These are phyloP conservation scores for Phytophthora parvispora DNA, from an alignment of 352 stramenopile species.

Conservation along the genomic window DNA sequence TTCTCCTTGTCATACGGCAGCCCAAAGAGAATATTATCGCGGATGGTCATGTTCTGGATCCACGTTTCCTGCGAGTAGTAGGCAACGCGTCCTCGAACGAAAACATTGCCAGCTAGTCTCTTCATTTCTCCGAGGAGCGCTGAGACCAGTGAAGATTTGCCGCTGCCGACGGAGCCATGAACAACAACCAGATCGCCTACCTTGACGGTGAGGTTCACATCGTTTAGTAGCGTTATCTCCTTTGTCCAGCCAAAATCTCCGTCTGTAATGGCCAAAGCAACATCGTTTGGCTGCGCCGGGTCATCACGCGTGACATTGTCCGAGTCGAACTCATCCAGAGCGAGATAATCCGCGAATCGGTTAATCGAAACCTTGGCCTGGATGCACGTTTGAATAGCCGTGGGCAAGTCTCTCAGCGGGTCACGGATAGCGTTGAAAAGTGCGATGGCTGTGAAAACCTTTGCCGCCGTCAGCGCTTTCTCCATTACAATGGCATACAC, in stretches of 20 bases:
- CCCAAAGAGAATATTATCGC: slow-evolving; percentile 97
- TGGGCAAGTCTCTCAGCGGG: slow-evolving; percentile 46
- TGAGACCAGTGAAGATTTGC: slow-evolving; percentile 68
- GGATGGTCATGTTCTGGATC: slow-evolving; percentile 96
- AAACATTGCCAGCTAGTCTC: slow-evolving; percentile 43
- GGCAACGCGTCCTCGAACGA: slow-evolving; percentile 49
- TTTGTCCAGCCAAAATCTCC: slow-evolving; percentile 47
- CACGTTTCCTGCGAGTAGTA: slow-evolving; percentile 92
- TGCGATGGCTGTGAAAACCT: slow-evolving; percentile 61
- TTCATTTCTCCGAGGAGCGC: slow-evolving; percentile 90
- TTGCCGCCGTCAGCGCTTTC: slow-evolving; percentile 52
- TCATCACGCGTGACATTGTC: slow-evolving; percentile 28
- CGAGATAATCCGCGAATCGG: slow-evolving; percentile 51
- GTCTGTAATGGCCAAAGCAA: slow-evolving; percentile 35
- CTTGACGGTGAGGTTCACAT: slow-evolving; percentile 52
- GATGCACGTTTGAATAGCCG: slow-evolving; percentile 44
- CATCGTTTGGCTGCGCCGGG: slow-evolving; percentile 8
- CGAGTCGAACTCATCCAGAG: slow-evolving; percentile 29
- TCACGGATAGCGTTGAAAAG: slow-evolving; percentile 62
- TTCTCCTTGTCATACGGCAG: slow-evolving; percentile 50
- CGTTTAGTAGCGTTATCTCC: slow-evolving; percentile 29
- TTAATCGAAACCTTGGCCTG: slow-evolving; percentile 48
- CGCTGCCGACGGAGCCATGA: slow-evolving; percentile 54
- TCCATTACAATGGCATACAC: slow-evolving; percentile 52
- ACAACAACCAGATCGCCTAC: slow-evolving; percentile 64